Percentiles rank a stretch among this genome's conserved stretches.
These are phyloP conservation scores for Mycena albidolilacea DNA, from an alignment of 768 basidiomycete species.

Conservation along the genomic window DNA sequence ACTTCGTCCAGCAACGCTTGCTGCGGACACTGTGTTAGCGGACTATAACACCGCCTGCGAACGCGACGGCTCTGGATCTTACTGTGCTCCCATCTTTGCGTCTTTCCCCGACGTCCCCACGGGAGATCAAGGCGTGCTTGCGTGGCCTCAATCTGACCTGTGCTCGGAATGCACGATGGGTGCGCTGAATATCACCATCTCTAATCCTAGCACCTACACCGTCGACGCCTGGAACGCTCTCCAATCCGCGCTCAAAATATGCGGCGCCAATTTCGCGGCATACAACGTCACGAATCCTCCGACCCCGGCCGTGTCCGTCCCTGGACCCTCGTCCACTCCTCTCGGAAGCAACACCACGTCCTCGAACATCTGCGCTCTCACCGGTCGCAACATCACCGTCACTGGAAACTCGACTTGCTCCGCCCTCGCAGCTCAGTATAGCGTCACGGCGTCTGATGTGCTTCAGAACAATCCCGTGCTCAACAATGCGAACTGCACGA, in stretches of 20 bases:
- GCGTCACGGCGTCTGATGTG: not conserved
- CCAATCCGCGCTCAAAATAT: not conserved
- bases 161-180: not conserved
- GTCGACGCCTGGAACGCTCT: not conserved
- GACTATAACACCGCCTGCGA: slow-evolving; percentile 10
- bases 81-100: not conserved
- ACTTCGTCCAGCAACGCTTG: slow-evolving; percentile 4
- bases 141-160: not conserved
- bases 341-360: not conserved
- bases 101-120: slow-evolving; percentile 2
- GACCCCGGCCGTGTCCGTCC: not conserved
- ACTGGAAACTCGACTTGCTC: not conserved
- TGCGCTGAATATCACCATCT: not conserved
- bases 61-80: not conserved
- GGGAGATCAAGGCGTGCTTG: slow-evolving; percentile 4
- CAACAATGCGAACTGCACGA: not conserved
- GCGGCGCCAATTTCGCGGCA: not conserved
- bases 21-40: slow-evolving; percentile 2
- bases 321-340: slow-evolving; percentile 2
- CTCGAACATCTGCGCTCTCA: not conserved
- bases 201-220: not conserved
- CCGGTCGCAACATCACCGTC: not conserved
- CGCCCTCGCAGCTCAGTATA: not conserved
- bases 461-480: not conserved
- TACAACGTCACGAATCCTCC: slow-evolving; percentile 10